Conservation (phyloP, 2,329 filamentous ascomycete species). For the Colletotrichum sp. region DNA sequence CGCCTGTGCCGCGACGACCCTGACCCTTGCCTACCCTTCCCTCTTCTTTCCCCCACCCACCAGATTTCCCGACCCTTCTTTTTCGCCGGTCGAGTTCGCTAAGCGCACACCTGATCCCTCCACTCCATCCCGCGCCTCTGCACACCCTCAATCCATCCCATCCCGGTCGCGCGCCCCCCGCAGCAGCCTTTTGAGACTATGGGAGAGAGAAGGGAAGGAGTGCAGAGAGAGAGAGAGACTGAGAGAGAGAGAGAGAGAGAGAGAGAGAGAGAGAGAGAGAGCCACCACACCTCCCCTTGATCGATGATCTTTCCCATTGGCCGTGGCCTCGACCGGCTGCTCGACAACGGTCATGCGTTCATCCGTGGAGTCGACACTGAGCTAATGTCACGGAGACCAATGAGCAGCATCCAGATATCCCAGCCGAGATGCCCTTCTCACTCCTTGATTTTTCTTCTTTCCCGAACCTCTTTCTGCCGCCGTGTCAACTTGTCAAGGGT, state of each 20-base stretch:
- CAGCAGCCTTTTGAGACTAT: not conserved
- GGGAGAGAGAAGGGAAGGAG: not conserved
- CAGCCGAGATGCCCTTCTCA: constrained; percentile 40
- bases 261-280: not conserved
- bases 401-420: constrained; percentile 40
- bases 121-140: constrained; percentile 4
- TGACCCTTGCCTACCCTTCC: constrained; percentile 7
- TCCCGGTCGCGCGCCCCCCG: not conserved
- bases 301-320: constrained; percentile 20
- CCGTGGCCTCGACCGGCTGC: constrained; percentile 10
- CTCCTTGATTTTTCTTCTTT: constrained; percentile 35
- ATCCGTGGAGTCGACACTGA: constrained; percentile 50
- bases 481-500: not conserved
- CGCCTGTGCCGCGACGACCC: not conserved
- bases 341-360: constrained; percentile 58
- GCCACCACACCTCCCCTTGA: constrained; percentile 12
- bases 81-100: constrained; percentile 1
- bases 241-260: not conserved
- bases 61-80: constrained; percentile 14
- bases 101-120: constrained; percentile 10
- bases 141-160: not conserved
- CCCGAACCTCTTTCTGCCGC: constrained; percentile 15
- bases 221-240: not conserved
- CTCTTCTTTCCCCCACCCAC: not conserved
- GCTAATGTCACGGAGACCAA: constrained; percentile 50